phyloP scores from a whole-genome alignment of 176 grass and related monocot genomes.

The Cymbopogon citratus region DNA sequence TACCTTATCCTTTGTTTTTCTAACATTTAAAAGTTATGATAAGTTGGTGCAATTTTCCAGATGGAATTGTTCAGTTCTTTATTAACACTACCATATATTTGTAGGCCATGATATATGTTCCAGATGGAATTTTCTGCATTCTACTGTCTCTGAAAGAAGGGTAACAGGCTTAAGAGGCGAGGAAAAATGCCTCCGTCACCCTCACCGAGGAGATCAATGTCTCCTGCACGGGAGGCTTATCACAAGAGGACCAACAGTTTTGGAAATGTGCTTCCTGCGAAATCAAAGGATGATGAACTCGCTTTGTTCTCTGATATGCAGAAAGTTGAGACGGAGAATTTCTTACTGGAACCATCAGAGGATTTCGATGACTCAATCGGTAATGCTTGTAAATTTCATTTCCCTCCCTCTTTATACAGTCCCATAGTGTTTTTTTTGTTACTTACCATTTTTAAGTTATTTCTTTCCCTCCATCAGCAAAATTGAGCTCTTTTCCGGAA shows the following conservation, averaged over 20 bases:
- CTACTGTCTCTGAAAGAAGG: constrained; percentile 30
- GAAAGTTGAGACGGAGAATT: constrained; percentile 71
- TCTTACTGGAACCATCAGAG: constrained; percentile 71
- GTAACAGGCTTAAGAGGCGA: constrained; percentile 16
- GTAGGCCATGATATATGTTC: constrained; percentile 21
- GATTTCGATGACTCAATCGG: constrained; percentile 86
- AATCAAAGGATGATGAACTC: constrained; percentile 80
- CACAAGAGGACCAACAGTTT: constrained; percentile 70
- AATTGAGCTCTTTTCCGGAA: constrained; percentile 70
- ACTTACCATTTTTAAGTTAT: constrained; percentile 1
- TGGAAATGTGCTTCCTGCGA: constrained; percentile 38
- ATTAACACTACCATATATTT: constrained; percentile 16
- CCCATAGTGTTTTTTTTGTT: constrained; percentile 16
- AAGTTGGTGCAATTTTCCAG: constrained; percentile 21
- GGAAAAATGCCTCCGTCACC: constrained; percentile 76
- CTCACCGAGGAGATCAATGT: constrained; percentile 49
- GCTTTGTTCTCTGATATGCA: constrained; percentile 71
- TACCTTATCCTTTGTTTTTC: neutral
- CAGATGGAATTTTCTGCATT: constrained; percentile 32
- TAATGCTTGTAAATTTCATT: constrained; percentile 35
- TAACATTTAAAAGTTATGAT: neutral
- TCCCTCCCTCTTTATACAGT: constrained; percentile 16
- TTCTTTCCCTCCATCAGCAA: constrained; percentile 41
- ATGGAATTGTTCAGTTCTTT: constrained; percentile 12
- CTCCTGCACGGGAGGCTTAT: constrained; percentile 46